Percentiles rank a stretch among this genome's conserved stretches.
Conservation (phyloP, 192 early-diverging fungal species). For the Dissophora ornata region DNA sequence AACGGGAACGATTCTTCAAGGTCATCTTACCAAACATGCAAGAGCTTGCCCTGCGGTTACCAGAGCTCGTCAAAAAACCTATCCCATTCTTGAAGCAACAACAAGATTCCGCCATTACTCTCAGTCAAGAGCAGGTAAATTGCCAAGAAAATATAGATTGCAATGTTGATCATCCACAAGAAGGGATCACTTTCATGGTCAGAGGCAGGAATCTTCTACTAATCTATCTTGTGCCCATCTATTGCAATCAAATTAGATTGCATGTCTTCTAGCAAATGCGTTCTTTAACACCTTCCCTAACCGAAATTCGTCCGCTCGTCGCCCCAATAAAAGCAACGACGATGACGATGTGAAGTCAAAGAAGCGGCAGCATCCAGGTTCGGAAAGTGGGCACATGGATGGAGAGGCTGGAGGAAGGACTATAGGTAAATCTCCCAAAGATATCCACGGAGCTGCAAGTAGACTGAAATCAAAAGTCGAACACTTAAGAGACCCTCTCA, state of each 20-base stretch:
- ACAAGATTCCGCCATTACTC: constrained; percentile 34
- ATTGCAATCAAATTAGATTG: constrained; percentile 25
- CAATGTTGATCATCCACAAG: no score
- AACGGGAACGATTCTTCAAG: constrained; percentile 30
- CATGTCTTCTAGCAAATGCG: constrained; percentile 41
- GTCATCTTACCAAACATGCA: constrained; percentile 34
- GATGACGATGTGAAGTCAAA: neutral
- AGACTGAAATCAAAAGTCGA: neutral
- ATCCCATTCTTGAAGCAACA: constrained; percentile 39
- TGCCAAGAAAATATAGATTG: neutral
- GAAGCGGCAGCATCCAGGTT: neutral
- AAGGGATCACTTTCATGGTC: no score
- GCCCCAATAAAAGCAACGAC: neutral
- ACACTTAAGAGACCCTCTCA: constrained; percentile 3
- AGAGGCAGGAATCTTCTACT: no score
- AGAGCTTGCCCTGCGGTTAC: constrained; percentile 29
- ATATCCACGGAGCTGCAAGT: constrained; percentile 22
- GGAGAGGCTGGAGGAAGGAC: constrained; percentile 1
- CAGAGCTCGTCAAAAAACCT: constrained; percentile 43
- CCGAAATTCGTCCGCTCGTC: neutral
- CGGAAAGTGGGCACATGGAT: neutral
- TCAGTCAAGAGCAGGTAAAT: constrained; percentile 47
- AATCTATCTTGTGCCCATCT: no score
- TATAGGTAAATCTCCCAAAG: constrained; percentile 9
- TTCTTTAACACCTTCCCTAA: constrained; percentile 47